Conservation (phyloP, 306 rosid species). For the Vigna trinervia region DNA sequence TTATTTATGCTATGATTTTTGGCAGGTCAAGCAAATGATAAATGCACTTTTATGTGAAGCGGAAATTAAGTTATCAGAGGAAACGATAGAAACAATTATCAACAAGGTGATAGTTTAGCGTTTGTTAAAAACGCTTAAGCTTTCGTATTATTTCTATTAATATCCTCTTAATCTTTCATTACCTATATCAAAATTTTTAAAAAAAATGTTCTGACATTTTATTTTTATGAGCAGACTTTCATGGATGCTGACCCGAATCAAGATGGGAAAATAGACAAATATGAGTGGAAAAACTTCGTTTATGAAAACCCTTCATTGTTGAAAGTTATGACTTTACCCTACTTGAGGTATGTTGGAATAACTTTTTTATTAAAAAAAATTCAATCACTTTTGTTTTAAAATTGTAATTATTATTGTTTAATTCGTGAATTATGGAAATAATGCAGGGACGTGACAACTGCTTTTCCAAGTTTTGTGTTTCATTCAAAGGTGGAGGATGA, state of each 20-base stretch:
- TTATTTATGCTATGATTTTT: constrained; percentile 5
- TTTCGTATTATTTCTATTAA: not conserved
- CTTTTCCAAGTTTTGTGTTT: constrained; percentile 93
- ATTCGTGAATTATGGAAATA: constrained; percentile 32
- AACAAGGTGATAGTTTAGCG: constrained; percentile 62
- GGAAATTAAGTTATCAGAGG: constrained; percentile 82
- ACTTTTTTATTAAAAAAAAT: not conserved
- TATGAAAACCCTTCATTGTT: constrained; percentile 74
- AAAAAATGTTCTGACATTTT: constrained; percentile 19
- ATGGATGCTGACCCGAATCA: constrained; percentile 81
- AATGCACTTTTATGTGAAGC: constrained; percentile 87
- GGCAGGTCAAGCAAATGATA: constrained; percentile 90
- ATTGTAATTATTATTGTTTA: not conserved
- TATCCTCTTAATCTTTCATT: too few relatives aligned
- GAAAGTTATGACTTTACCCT: constrained; percentile 92
- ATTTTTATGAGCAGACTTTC: constrained; percentile 70
- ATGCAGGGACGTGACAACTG: constrained; percentile 89
- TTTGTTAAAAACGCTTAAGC: not conserved
- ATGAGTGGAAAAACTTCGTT: constrained; percentile 79
- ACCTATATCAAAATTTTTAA: not conserved
- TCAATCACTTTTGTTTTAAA: not conserved
- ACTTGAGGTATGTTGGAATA: constrained; percentile 58
- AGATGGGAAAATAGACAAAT: constrained; percentile 88
- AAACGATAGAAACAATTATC: constrained; percentile 74
- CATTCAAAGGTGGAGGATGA: constrained; percentile 88